phyloP scores from a whole-genome alignment of 1,284 basidiomycete species.

The Heimioporus retisporus region DNA sequence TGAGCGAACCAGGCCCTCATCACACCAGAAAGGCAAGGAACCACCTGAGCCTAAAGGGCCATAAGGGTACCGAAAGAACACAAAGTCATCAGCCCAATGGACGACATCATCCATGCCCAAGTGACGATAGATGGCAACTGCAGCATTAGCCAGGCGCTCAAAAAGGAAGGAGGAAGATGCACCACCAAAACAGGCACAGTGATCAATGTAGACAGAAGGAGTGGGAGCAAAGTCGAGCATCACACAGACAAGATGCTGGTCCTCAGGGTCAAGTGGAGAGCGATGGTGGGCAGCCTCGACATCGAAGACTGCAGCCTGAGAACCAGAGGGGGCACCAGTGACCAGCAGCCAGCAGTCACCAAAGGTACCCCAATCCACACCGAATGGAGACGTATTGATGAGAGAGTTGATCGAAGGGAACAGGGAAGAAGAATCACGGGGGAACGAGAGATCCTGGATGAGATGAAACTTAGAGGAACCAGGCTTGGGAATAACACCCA shows the following conservation, averaged over 20 bases:
- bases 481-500: not conserved
- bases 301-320: not conserved
- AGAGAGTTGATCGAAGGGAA: not conserved
- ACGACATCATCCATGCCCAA: constrained; percentile 4
- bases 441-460: not conserved
- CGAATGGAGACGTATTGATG: not conserved
- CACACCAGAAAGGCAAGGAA: constrained; percentile 2
- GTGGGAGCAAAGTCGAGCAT: too few species aligned
- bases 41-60: not conserved
- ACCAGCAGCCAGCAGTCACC: not conserved
- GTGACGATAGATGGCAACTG: constrained; percentile 12
- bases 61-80: constrained; percentile 24
- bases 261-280: not conserved
- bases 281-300: not conserved
- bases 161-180: constrained; percentile 25
- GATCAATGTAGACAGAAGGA: too few species aligned
- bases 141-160: constrained; percentile 21
- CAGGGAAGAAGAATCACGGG: not conserved
- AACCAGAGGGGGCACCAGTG: not conserved
- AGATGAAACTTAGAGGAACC: not conserved
- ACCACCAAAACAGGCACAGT: constrained; percentile 25
- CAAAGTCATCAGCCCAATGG: constrained; percentile 36
- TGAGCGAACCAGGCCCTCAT: too few species aligned
- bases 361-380: not conserved
- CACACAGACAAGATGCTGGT: too few species aligned